Percentiles rank a stretch among this genome's conserved stretches.
Evolutionary conservation across 805 yeast genomes (phyloP).

Genomic region (Hanseniaspora nectarophila): DNA sequence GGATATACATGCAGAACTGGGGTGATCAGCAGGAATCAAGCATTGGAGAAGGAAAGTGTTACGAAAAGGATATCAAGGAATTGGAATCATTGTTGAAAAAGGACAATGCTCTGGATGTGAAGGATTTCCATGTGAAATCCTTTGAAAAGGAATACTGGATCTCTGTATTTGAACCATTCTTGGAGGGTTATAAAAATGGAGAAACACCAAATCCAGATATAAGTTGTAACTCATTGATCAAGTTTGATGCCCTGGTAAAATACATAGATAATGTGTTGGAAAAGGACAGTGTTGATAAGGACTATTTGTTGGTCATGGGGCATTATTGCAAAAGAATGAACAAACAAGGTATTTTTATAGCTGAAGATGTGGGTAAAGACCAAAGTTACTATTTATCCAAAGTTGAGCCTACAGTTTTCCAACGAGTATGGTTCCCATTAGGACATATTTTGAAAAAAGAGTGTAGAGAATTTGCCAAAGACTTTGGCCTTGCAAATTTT

Average conservation of each 20-base stretch:
- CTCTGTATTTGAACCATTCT: constrained; percentile 87
- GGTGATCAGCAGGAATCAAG: constrained; percentile 10
- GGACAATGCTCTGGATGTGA: constrained; percentile 50
- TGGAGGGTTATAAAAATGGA: constrained; percentile 57
- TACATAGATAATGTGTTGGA: constrained; percentile 36
- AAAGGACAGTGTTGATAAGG: constrained; percentile 16
- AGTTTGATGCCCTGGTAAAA: constrained; percentile 68
- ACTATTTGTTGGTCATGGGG: constrained; percentile 87
- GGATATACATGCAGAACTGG: constrained; percentile 94
- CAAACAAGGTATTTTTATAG: constrained; percentile 42
- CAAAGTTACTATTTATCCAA: constrained; percentile 84
- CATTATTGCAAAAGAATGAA: constrained; percentile 47
- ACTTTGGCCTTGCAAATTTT: constrained; percentile 46
- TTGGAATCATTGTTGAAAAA: constrained; percentile 54
- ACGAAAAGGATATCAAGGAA: constrained; percentile 81
- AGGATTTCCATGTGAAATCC: constrained; percentile 40
- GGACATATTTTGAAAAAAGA: constrained; percentile 68
- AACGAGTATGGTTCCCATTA: constrained; percentile 58
- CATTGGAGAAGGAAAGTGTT: constrained; percentile 34
- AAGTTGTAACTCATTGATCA: constrained; percentile 71
- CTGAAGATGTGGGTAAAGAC: constrained; percentile 54
- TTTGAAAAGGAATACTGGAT: constrained; percentile 86
- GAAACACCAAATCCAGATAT: constrained; percentile 92
- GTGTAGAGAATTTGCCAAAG: constrained; percentile 55
- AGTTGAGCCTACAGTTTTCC: constrained; percentile 37